phyloP scores from a whole-genome alignment of 2,329 filamentous ascomycete genomes.

The Ceratocystis colombiana region DNA sequence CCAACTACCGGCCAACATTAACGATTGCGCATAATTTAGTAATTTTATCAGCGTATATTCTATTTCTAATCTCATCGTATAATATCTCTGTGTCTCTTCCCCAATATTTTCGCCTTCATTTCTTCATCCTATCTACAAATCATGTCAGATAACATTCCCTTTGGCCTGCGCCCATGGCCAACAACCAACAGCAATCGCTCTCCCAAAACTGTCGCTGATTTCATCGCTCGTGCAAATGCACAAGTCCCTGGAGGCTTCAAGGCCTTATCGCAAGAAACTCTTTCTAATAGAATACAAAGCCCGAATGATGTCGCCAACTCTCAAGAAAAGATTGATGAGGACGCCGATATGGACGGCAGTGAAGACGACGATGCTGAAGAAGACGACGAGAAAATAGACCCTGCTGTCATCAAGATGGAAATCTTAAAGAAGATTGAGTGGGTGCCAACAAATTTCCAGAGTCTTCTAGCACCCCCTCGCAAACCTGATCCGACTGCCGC shows the following conservation, averaged over 20 bases:
- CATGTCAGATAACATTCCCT: slow-evolving; percentile 23
- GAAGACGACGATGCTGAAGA: slow-evolving; percentile 32
- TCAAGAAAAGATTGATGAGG: slow-evolving; percentile 36
- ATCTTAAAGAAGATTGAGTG: slow-evolving; percentile 51
- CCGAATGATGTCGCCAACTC: slow-evolving; percentile 26
- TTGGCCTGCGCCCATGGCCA: slow-evolving; percentile 27
- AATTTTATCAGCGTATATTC: neutral
- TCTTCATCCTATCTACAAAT: too few species aligned
- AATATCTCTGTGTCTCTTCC: too few species aligned
- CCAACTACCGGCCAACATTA: too few species aligned
- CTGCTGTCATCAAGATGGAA: slow-evolving; percentile 45
- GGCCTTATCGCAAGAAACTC: slow-evolving; percentile 60
- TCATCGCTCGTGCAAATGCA: slow-evolving; percentile 67
- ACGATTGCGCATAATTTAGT: neutral
- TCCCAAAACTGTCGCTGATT: slow-evolving; percentile 55
- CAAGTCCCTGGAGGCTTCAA: slow-evolving; percentile 71
- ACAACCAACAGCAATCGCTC: slow-evolving; percentile 45
- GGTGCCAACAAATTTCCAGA: slow-evolving; percentile 26
- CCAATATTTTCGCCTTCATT: too few species aligned
- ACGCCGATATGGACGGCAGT: slow-evolving; percentile 38
- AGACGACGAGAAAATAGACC: slow-evolving; percentile 37
- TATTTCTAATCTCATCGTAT: too few species aligned
- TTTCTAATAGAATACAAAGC: slow-evolving; percentile 49
- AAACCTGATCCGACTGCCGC: neutral
- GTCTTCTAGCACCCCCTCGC: too few species aligned